Conservation (phyloP, 1,284 basidiomycete genomes). For the Hypsizygus ulmarius region DNA sequence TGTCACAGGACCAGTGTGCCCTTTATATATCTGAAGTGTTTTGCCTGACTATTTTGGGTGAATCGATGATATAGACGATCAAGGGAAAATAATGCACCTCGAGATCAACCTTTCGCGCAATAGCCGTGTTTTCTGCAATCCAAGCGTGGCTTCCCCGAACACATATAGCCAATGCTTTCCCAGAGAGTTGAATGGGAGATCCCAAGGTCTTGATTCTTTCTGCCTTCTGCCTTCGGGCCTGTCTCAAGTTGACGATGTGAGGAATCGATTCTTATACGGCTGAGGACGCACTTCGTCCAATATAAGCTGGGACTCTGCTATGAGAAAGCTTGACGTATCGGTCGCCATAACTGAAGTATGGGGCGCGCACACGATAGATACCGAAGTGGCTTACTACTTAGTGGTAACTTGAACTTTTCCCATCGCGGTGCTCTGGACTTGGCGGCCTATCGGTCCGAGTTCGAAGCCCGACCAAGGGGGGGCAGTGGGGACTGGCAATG, state of each 20-base stretch:
- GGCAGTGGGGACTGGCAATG: too few species aligned
- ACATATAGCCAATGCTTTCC: constrained; percentile 71
- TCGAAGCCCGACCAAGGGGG: too few species aligned
- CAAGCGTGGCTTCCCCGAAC: constrained; percentile 68
- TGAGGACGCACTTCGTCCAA: constrained; percentile 53
- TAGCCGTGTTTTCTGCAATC: constrained; percentile 83
- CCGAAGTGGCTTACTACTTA: constrained; percentile 4
- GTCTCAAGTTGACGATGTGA: constrained; percentile 26
- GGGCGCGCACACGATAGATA: background rate
- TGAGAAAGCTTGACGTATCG: constrained; percentile 40
- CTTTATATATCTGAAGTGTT: constrained; percentile 70
- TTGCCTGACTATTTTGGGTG: constrained; percentile 65
- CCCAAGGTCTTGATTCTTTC: constrained; percentile 69
- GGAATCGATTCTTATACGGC: too few species aligned
- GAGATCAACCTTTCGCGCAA: constrained; percentile 70
- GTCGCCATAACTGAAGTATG: constrained; percentile 19
- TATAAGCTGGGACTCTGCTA: constrained; percentile 71
- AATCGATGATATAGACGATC: background rate
- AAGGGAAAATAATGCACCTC: constrained; percentile 45
- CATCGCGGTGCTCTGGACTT: too few species aligned
- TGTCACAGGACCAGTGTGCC: constrained; percentile 87
- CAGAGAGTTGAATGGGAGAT: constrained; percentile 70
- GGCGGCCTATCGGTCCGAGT: too few species aligned
- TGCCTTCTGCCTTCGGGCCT: constrained; percentile 71
- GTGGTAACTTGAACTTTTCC: too few species aligned